phyloP scores from a whole-genome alignment of 441 rosid genomes.

The Syzygium malaccense region DNA sequence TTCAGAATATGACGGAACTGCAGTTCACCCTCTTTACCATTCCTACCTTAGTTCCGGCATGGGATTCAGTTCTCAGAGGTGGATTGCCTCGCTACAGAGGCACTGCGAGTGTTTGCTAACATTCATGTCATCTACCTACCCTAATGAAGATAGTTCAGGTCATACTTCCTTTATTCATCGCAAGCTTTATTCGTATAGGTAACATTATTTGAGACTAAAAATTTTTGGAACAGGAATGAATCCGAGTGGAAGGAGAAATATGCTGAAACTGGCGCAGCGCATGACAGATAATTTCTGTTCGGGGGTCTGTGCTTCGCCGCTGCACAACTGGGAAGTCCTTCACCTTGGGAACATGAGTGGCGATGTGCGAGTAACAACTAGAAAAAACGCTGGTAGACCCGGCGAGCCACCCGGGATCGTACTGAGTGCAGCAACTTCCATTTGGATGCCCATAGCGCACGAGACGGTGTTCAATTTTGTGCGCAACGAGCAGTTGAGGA shows the following conservation, averaged over 20 bases:
- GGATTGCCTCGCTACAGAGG: conserved; percentile 91
- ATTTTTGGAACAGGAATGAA: conserved; percentile 40
- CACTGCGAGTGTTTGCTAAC: conserved; percentile 73
- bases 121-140: conserved; percentile 6
- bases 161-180: background rate
- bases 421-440: conserved; percentile 83
- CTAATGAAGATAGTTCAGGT: conserved; percentile 43
- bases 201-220: background rate
- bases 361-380: conserved; percentile 77
- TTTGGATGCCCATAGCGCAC: conserved; percentile 81
- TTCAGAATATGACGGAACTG: conserved; percentile 64
- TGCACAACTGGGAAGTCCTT: conserved; percentile 76
- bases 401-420: conserved; percentile 93
- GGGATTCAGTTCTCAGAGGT: conserved; percentile 91
- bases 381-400: conserved; percentile 73
- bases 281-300: conserved; percentile 89
- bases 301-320: conserved; percentile 75
- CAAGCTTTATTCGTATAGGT: background rate
- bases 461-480: conserved; percentile 73
- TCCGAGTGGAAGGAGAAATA: conserved; percentile 65
- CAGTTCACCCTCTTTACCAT: conserved; percentile 57
- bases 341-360: conserved; percentile 62
- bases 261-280: conserved; percentile 85
- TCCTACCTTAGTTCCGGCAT: conserved; percentile 58
- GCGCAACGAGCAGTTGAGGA: conserved; percentile 78